Evolutionary conservation across 83 land plant genomes (phyloP), one percentile per base, ranked within the genome.

Genomic region (Thuja plicata): DNA sequence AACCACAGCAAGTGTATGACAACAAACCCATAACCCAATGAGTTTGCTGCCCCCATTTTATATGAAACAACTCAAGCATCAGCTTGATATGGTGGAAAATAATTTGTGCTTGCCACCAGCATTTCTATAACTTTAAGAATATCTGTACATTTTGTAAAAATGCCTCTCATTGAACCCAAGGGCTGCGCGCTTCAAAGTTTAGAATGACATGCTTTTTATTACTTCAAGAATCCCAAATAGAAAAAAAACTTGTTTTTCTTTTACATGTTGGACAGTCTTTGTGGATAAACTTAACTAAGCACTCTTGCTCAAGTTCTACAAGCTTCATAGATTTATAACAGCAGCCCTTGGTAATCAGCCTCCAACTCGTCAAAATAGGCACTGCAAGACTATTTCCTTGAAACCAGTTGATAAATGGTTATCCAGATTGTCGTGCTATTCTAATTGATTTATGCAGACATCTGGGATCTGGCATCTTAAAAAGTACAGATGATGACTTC

Each of bases 331-430:
- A 73, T 66, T 34, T 2, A 76, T 76, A 35, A 76, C 73, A 15
- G 55, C 35, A 83, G 55, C 55, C 32, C 27, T 83, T 46, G 35
- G 38, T 48, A n/a, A n/a, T 27, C 13, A 24, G 55, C 32, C 54
- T 27, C 34, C 85, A 46, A 48, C 30, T 46, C 84, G 30, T 41
- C n/a, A 45, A 83, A 45, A 83, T 45, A 9, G 30, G 32, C 85
- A 46, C 27, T 83, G 35, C 78, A 76, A 83, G 32, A 13, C 32
- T 43, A 81, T 37, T 41, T n/a, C 84, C 85, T 83, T 46, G 35
- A 24, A 8, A 83, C 34, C 30, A 83, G 52, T 83, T 83, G 54
- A 83, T 83, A 83, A 46, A 83, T 83, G 30, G 85, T 24, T 27
- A 46, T 46, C 35, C 50, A 80, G 48, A 40, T 11, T 46, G 54